Percentiles rank a stretch among this genome's conserved stretches.
These are phyloP conservation scores for Notholithocarpus densiflorus DNA, from an alignment of 306 rosid genomes.

Conservation along the genomic window DNA sequence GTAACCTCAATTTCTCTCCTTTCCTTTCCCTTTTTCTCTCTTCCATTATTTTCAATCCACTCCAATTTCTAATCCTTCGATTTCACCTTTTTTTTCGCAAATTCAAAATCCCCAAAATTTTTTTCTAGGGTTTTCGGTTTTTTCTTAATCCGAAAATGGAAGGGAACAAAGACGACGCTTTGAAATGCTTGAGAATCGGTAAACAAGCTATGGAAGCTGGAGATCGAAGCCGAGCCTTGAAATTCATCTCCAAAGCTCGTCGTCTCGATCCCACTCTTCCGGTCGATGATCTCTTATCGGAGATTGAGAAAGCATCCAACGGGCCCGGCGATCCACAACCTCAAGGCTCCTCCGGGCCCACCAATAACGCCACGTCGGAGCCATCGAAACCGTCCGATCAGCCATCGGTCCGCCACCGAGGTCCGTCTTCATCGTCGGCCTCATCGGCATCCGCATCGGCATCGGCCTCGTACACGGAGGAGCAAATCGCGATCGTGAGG, in stretches of 20 bases:
- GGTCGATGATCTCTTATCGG: conserved; percentile 61
- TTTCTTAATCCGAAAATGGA: conserved; percentile 46
- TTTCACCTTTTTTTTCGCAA: background rate
- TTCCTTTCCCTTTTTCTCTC: too few relatives aligned
- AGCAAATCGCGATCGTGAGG: conserved; percentile 62
- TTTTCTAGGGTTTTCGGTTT: conserved; percentile 5
- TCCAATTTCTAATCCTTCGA: background rate
- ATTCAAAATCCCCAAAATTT: background rate
- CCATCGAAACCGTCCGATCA: conserved; percentile 39
- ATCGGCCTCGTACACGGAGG: conserved; percentile 43
- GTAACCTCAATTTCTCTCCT: conserved; percentile 38
- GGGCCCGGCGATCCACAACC: conserved; percentile 24
- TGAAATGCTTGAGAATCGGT: conserved; percentile 73
- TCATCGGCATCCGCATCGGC: conserved; percentile 6
- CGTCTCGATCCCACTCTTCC: conserved; percentile 78
- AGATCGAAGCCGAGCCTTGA: conserved; percentile 70
- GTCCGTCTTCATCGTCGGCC: conserved; percentile 28
- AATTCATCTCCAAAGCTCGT: conserved; percentile 75
- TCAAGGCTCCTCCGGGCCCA: conserved; percentile 11
- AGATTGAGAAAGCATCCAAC: conserved; percentile 29
- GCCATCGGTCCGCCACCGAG: conserved; percentile 66
- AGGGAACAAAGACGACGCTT: conserved; percentile 91
- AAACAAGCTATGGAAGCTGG: conserved; percentile 67
- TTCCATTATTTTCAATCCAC: background rate
- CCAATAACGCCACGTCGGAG: conserved; percentile 31